Evolutionary conservation across 1,139 yeast genomes (phyloP), one percentile per base, ranked within the genome.

Genomic region (Scheffersomyces stambukii): DNA sequence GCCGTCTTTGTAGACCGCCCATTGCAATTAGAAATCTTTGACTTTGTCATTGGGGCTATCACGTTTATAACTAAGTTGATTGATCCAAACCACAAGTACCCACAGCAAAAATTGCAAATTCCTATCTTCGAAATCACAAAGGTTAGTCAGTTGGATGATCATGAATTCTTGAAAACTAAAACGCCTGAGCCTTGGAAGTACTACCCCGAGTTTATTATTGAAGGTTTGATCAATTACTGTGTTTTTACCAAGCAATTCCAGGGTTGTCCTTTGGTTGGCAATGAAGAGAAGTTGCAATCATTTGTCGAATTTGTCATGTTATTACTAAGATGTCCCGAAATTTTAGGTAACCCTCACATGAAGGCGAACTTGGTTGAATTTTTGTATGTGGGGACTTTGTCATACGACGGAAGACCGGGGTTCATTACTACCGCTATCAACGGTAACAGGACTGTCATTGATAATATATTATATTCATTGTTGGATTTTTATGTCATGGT

Each of bases 401-500:
- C 82, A 9, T 42, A 65, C 36, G 71, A 71, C 40, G 73, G 76
- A n/a, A 41, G 45, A 4, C 80, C 85, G 3, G 98, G 97, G 0
- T 81, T 81, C 38, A 76, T 88, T 70, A 64, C 78, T 35, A 67
- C 70, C 8, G 67, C 80, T 5, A 79, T 86, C 53, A 77, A 71
- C 43, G 60, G 77, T 8, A 78, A 86, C 45, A 69, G 72, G 30
- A 50, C 82, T 27, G 82, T 86, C 1, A 59, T 64, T 24, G 66
- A 79, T 27, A 78, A 89, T 48, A 54, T 93, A 34, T 64, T 91
- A 35, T 89, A 85, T 46, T 82, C 95, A 0, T 66, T 91, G 36
- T 70, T 91, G 58, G 93, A 86, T 48, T 83, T 88, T 42, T 91
- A 91, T 53, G 95, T 91, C 23, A 88, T 85, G 70, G 91, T 89